Evolutionary conservation across 208 protist genomes (phyloP).

Genomic region (Wallacemonas sp.): DNA sequence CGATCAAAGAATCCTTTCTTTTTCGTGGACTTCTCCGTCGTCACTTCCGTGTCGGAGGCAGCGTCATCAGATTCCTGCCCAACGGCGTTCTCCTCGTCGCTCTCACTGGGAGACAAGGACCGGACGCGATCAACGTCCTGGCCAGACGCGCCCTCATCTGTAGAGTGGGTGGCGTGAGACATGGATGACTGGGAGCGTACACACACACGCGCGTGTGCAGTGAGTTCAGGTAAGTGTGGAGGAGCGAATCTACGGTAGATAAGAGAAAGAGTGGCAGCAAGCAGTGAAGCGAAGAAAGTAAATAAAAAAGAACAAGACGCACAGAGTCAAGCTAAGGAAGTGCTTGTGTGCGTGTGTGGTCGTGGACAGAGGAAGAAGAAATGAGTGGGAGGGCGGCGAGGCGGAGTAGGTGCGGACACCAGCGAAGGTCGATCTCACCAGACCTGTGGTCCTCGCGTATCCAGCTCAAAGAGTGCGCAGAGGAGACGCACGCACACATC

Average conservation of each 20-base stretch:
- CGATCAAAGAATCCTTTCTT: constrained; percentile 10
- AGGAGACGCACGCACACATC: no score
- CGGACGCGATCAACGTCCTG: constrained; percentile 1
- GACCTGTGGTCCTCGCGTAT: no score
- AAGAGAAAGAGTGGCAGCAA: background rate
- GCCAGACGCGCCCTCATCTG: constrained; percentile 3
- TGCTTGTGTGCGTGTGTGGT: no score
- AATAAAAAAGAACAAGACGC: background rate
- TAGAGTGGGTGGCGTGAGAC: background rate
- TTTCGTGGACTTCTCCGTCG: background rate
- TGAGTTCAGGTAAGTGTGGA: no score
- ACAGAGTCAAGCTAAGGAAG: background rate
- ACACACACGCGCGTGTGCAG: no score
- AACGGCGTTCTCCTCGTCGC: background rate
- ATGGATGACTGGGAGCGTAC: background rate
- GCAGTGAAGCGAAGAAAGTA: background rate
- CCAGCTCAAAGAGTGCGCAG: no score
- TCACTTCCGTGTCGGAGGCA: background rate
- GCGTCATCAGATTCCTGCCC: no score
- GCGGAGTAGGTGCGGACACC: no score
- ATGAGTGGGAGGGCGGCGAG: no score
- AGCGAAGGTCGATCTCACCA: no score
- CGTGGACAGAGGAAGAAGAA: no score
- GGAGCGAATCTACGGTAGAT: background rate
- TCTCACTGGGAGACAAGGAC: background rate